Percentiles rank a stretch among this genome's conserved stretches.
Conservation (phyloP, 192 early-diverging fungal genomes). For the Helicostylum pulchrum region DNA sequence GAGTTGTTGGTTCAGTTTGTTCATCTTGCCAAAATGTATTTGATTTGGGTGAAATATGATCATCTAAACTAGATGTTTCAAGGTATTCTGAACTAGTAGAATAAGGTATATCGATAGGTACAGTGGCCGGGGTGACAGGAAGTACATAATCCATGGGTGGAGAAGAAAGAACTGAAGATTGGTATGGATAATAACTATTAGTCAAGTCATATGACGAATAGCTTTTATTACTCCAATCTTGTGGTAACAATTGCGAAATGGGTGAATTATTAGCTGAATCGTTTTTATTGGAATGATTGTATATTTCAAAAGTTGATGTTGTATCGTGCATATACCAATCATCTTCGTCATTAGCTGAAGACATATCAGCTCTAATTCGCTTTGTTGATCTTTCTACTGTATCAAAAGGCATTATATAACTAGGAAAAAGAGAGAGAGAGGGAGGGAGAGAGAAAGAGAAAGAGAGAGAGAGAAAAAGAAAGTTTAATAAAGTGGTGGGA, state of each 20-base stretch:
- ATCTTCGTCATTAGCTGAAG: constrained; percentile 1
- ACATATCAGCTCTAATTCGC: constrained; percentile 13
- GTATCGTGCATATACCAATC: constrained; percentile 14
- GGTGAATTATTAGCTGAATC: neutral
- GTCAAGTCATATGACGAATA: neutral
- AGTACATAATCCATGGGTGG: constrained; percentile 8
- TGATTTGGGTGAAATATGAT: constrained; percentile 13
- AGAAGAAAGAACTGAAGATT: neutral
- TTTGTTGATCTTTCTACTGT: constrained; percentile 26
- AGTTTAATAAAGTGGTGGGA: neutral
- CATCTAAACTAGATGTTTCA: constrained; percentile 12
- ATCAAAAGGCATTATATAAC: constrained; percentile 29
- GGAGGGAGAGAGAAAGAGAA: constrained; percentile 7
- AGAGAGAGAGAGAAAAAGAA: constrained; percentile 8
- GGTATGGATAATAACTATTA: neutral
- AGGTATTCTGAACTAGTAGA: constrained; percentile 6
- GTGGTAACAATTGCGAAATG: neutral
- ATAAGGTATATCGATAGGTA: constrained; percentile 14
- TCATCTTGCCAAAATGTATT: constrained; percentile 10
- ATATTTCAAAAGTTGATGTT: constrained; percentile 15
- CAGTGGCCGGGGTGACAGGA: constrained; percentile 1
- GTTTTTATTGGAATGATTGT: constrained; percentile 7
- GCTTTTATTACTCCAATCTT: neutral
- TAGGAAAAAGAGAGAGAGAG: neutral
- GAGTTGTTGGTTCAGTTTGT: constrained; percentile 1